These are phyloP conservation scores for Ziziphus jujuba DNA, from an alignment of 306 rosid species.

Conservation along the genomic window DNA sequence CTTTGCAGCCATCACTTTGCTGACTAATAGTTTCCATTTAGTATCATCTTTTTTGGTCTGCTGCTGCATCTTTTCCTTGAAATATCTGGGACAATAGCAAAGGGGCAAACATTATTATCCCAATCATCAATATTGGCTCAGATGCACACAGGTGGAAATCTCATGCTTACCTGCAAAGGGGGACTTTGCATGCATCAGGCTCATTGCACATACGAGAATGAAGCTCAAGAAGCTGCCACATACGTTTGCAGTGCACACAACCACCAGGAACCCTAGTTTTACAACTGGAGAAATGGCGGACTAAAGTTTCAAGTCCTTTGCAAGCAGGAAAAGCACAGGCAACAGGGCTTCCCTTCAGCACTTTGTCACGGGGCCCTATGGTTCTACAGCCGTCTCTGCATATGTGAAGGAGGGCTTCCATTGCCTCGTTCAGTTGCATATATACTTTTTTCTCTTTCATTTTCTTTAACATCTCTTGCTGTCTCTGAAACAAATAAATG, in stretches of 20 bases:
- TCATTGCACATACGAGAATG: conserved; percentile 55
- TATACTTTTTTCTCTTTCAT: conserved; percentile 48
- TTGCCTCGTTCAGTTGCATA: conserved; percentile 52
- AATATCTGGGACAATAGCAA: conserved; percentile 28
- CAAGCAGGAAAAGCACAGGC: conserved; percentile 49
- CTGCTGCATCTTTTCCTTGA: conserved; percentile 42
- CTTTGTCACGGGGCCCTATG: conserved; percentile 53
- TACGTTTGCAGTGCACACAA: conserved; percentile 57
- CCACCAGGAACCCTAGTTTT: conserved; percentile 48
- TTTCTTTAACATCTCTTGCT: conserved; percentile 37
- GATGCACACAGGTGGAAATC: neutral
- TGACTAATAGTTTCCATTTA: conserved; percentile 48
- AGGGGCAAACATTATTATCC: neutral
- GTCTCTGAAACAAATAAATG: conserved; percentile 31
- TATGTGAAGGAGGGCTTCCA: conserved; percentile 57
- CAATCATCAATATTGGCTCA: neutral
- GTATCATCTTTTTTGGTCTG: conserved; percentile 45
- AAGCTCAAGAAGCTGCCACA: conserved; percentile 64
- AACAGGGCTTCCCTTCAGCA: conserved; percentile 36
- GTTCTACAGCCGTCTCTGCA: conserved; percentile 57
- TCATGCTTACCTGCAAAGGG: conserved; percentile 45
- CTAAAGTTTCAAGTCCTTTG: conserved; percentile 51
- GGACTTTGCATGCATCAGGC: conserved; percentile 53
- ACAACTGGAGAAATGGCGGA: conserved; percentile 52
- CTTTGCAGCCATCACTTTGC: conserved; percentile 40